Base-by-base conservation (phyloP, 257 asterid genomes). In the Solanum commersonii region DNA sequence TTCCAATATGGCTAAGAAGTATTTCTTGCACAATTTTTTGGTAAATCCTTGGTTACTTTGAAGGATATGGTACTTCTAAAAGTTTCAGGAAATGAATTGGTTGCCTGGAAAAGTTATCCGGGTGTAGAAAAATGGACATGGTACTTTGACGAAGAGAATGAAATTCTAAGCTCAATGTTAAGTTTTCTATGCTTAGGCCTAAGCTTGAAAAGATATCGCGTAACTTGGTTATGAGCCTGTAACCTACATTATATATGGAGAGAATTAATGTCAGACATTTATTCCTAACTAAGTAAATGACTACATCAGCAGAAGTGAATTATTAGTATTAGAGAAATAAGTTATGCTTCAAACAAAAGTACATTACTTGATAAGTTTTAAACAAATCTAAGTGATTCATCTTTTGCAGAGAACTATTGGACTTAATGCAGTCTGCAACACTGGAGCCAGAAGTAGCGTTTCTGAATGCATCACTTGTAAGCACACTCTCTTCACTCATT, bases 381-480 rank as follows among this genome's bases (percentile, higher is more conserved):
- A 49, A 49, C 29, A 82, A 46, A 82, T 12, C 42, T 11, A 31
- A 49, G 70, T 18, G 70, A 72, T 89, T 40, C 67, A 72, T 82
- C 31, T 79, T 88, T 60, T 90, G 88, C 93, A 95, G 99, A 71
- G 96, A 94, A 82, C 98, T 96, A 88, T 89, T 94, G 90, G 94
- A 92, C 60, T 91, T 94, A 86, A 95, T 96, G 98, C 98, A 93
- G 90, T 92, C 94, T 10, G 98, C 98, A 63, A 94, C 94, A 15
- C 89, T 97, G 94, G 94, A 93, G 87, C 99, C 99, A 73, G 98
- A 96, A 92, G 93, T 93, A 31, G 98, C 98, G 44, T 88, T 97
- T 72, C 96, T 97, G 83, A 97, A 95, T 91, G 99, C 98, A 91
- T 92, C 95, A 83, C 95, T 97, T 6, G 99, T 97, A 84, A 92